A percentile compares a stretch with the other conserved stretches of the same genome.
Evolutionary conservation across 2,329 filamentous ascomycete species (phyloP).

Genomic region (Epichloe aotearoae): DNA sequence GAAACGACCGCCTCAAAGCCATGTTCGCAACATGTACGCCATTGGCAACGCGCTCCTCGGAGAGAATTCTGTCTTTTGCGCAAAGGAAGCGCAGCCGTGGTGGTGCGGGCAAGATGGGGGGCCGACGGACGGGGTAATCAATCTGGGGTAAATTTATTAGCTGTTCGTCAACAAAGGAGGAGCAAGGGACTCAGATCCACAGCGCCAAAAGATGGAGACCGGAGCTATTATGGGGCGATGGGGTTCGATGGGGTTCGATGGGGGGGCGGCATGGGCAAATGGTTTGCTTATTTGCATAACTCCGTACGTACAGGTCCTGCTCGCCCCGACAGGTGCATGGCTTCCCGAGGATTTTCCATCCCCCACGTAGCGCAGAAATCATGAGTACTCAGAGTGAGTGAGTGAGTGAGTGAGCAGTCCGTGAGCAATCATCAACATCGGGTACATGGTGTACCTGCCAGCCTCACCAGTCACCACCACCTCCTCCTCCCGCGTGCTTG

Average conservation of each 20-base stretch:
- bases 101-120: background rate
- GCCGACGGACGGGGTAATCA: background rate
- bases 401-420: background rate
- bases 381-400: background rate
- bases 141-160: background rate
- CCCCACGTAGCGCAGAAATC: conserved; percentile 1
- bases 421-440: background rate
- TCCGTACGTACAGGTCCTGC: too few relatives aligned
- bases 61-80: background rate
- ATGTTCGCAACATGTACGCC: conserved; percentile 12
- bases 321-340: conserved; percentile 1
- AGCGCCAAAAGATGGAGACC: background rate
- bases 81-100: background rate
- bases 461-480: background rate
- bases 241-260: background rate
- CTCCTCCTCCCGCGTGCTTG: background rate
- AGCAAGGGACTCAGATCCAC: background rate
- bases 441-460: background rate
- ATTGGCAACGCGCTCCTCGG: background rate
- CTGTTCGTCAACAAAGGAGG: background rate
- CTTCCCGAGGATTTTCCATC: background rate
- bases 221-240: background rate
- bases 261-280: too few relatives aligned
- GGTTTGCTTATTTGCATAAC: background rate
- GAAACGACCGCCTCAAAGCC: conserved; percentile 16